A percentile compares a stretch with the other conserved stretches of the same genome.
Evolutionary conservation across 2,329 filamentous ascomycete species (phyloP).

Genomic region (Epichloe aotearoae): DNA sequence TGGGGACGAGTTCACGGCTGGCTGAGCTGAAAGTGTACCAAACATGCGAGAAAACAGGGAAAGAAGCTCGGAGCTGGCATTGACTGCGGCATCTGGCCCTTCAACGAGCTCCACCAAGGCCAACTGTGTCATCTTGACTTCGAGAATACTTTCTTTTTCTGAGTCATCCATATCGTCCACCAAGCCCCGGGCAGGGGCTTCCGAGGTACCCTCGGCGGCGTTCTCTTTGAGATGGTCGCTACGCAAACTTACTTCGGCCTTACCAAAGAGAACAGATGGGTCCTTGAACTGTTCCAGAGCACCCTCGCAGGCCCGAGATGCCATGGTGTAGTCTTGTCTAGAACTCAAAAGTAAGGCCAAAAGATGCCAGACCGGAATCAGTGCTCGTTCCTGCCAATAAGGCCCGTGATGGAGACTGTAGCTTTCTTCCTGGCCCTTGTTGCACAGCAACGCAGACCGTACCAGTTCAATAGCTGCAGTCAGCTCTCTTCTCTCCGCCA

Average conservation of each 20-base stretch:
- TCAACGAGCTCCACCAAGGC: slow-evolving; percentile 72
- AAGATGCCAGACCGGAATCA: slow-evolving; percentile 83
- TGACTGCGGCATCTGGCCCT: slow-evolving; percentile 73
- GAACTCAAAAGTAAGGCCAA: slow-evolving; percentile 76
- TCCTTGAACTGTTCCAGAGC: slow-evolving; percentile 83
- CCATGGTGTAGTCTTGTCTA: slow-evolving; percentile 70
- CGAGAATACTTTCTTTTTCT: slow-evolving; percentile 84
- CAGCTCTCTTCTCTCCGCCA: slow-evolving; percentile 77
- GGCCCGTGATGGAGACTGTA: slow-evolving; percentile 32
- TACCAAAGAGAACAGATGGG: slow-evolving; percentile 54
- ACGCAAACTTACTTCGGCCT: slow-evolving; percentile 39
- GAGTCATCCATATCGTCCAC: slow-evolving; percentile 70
- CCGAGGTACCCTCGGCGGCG: slow-evolving; percentile 17
- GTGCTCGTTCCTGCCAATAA: slow-evolving; percentile 48
- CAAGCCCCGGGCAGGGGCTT: slow-evolving; percentile 30
- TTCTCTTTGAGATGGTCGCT: slow-evolving; percentile 55
- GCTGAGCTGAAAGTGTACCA: slow-evolving; percentile 37
- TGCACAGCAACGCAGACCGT: slow-evolving; percentile 58
- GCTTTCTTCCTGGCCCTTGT: slow-evolving; percentile 32
- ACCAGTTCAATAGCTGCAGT: slow-evolving; percentile 69
- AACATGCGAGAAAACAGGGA: slow-evolving; percentile 73
- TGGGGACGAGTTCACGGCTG: slow-evolving; percentile 24
- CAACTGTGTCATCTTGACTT: slow-evolving; percentile 92
- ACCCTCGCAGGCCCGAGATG: slow-evolving; percentile 71
- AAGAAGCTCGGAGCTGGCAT: slow-evolving; percentile 74